These are phyloP conservation scores for Isabelozyma gotoi DNA, from an alignment of 805 yeast species.

Conservation along the genomic window DNA sequence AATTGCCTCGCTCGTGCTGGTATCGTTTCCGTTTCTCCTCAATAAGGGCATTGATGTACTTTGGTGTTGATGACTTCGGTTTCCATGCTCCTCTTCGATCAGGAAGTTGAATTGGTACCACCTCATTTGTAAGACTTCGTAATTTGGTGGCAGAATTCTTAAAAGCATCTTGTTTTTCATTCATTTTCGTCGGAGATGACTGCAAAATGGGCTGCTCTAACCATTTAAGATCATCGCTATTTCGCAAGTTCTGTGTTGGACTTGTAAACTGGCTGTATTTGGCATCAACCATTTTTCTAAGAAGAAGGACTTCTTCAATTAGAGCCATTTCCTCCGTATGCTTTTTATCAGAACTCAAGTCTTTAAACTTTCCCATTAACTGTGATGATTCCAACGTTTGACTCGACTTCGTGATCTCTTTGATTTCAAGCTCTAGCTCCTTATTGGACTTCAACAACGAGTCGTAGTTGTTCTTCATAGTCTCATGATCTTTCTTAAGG, in stretches of 20 bases:
- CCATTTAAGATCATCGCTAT: conserved; percentile 17
- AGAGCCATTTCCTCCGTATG: conserved; percentile 33
- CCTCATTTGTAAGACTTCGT: conserved; percentile 10
- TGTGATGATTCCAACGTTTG: conserved; percentile 11
- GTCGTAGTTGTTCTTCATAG: conserved; percentile 18
- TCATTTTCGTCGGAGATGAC: background rate
- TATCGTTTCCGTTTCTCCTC: conserved; percentile 13
- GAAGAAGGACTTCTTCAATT: conserved; percentile 43
- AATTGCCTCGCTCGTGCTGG: conserved; percentile 1
- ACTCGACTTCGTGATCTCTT: conserved; percentile 21
- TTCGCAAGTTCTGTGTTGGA: background rate
- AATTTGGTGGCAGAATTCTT: conserved; percentile 4
- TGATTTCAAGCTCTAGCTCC: conserved; percentile 20
- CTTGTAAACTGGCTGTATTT: background rate
- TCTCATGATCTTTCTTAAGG: conserved; percentile 13
- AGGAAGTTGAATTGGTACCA: conserved; percentile 9
- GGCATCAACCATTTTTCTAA: conserved; percentile 32
- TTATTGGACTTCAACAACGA: conserved; percentile 18
- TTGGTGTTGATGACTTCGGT: conserved; percentile 12
- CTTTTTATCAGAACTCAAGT: conserved; percentile 31
- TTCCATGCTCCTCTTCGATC: conserved; percentile 9
- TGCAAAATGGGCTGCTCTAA: conserved; percentile 10
- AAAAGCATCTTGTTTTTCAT: background rate
- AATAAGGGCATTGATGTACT: conserved; percentile 15
- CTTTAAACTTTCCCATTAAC: conserved; percentile 27